These are phyloP conservation scores for Jackrogersella minutella DNA, from an alignment of 495 filamentous ascomycete species.

Conservation along the genomic window DNA sequence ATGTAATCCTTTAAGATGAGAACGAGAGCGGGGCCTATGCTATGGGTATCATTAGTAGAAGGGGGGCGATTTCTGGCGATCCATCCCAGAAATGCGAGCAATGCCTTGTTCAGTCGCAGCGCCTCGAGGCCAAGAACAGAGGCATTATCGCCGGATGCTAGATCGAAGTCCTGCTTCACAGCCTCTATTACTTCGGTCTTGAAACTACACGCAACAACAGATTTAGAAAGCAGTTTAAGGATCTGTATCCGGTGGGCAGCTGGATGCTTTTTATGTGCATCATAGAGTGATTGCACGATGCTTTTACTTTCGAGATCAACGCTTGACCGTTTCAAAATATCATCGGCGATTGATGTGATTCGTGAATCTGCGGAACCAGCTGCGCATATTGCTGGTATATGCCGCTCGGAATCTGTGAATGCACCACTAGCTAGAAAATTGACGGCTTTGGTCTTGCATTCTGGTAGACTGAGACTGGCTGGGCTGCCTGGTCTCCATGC, in stretches of 20 bases:
- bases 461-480: constrained; percentile 70
- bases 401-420: constrained; percentile 79
- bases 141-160: constrained; percentile 48
- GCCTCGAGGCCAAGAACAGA: constrained; percentile 69
- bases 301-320: constrained; percentile 74
- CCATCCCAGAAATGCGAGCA: constrained; percentile 92
- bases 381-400: constrained; percentile 83
- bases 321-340: constrained; percentile 78
- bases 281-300: constrained; percentile 70
- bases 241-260: constrained; percentile 78
- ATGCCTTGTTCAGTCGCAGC: constrained; percentile 76
- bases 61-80: constrained; percentile 75
- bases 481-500: constrained; percentile 69
- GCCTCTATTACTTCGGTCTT: constrained; percentile 69
- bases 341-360: constrained; percentile 81
- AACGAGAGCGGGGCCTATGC: constrained; percentile 75
- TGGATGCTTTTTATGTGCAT: constrained; percentile 74
- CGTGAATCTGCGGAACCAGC: constrained; percentile 82
- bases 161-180: constrained; percentile 68
- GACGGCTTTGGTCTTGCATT: constrained; percentile 71
- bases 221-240: constrained; percentile 78
- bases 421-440: constrained; percentile 82
- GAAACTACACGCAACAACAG: constrained; percentile 69
- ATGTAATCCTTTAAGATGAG: constrained; percentile 76
- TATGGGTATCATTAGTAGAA: constrained; percentile 59